Conservation (phyloP, 2,329 filamentous ascomycete species). For the Alternaria ventricosa region DNA sequence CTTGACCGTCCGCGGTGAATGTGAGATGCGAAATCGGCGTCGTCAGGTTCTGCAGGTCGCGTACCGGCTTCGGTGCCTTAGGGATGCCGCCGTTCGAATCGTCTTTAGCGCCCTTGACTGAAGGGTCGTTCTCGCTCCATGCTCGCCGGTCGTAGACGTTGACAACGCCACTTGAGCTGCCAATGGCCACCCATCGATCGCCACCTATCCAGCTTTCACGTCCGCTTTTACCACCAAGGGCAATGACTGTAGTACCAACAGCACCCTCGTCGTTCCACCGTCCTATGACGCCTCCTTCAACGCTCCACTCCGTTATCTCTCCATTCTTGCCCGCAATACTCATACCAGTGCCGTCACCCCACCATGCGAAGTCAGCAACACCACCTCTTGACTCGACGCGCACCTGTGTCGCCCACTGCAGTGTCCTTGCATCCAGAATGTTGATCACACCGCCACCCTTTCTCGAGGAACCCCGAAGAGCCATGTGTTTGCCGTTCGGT, state of each 20-base stretch:
- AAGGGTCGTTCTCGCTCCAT: constrained; percentile 56
- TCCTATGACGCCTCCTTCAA: constrained; percentile 73
- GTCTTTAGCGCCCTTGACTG: constrained; percentile 14
- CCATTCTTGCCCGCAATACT: constrained; percentile 85
- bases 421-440: constrained; percentile 76
- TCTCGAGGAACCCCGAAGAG: constrained; percentile 75
- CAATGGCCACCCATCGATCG: constrained; percentile 88
- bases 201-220: constrained; percentile 69
- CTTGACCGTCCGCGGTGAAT: constrained; percentile 88
- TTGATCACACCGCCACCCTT: constrained; percentile 92
- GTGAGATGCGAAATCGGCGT: constrained; percentile 80
- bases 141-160: constrained; percentile 88
- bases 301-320: constrained; percentile 87
- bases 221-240: constrained; percentile 74
- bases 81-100: constrained; percentile 60
- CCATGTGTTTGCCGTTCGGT: constrained; percentile 86
- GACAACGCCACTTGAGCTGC: constrained; percentile 84
- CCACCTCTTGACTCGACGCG: constrained; percentile 82
- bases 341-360: constrained; percentile 81
- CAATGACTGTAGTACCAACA: constrained; percentile 81
- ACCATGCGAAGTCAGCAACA: constrained; percentile 92
- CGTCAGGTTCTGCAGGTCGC: constrained; percentile 82
- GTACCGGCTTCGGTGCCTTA: constrained; percentile 72
- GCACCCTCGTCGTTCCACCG: constrained; percentile 92
- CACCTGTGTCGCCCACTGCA: constrained; percentile 86